These are phyloP conservation scores for Pseudogymnoascus sp. DNA, from an alignment of 2,329 filamentous ascomycete genomes.

Conservation along the genomic window DNA sequence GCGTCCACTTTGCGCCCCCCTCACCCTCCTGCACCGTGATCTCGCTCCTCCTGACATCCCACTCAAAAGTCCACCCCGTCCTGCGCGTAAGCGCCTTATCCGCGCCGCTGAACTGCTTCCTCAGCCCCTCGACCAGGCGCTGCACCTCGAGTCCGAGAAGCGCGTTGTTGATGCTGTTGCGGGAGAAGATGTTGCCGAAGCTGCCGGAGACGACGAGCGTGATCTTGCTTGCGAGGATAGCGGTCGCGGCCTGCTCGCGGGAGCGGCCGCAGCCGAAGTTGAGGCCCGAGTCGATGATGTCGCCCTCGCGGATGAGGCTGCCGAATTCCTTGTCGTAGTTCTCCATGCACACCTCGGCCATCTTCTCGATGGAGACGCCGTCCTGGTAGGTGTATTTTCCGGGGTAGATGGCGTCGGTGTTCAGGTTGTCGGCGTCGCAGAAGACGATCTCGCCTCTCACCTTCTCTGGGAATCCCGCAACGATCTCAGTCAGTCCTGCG, in stretches of 20 bases:
- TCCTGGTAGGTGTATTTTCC: conserved; percentile 93
- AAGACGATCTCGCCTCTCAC: conserved; percentile 84
- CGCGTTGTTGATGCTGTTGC: conserved; percentile 76
- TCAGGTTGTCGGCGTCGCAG: conserved; percentile 78
- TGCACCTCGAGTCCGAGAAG: conserved; percentile 67
- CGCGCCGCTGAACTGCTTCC: conserved; percentile 49
- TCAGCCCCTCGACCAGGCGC: conserved; percentile 56
- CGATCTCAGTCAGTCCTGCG: conserved; percentile 55
- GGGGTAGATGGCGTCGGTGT: conserved; percentile 87
- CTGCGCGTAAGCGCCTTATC: conserved; percentile 58
- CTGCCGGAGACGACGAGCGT: conserved; percentile 73
- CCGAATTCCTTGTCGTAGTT: conserved; percentile 80
- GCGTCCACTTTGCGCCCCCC: conserved; percentile 61
- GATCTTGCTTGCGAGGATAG: conserved; percentile 74
- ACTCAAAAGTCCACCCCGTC: conserved; percentile 76
- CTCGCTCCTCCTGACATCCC: conserved; percentile 69
- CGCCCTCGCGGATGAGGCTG: conserved; percentile 55
- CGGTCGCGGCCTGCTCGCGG: conserved; percentile 82
- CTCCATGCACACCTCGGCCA: conserved; percentile 87
- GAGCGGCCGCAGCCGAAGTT: conserved; percentile 84
- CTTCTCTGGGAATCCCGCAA: conserved; percentile 79
- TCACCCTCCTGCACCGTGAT: conserved; percentile 66
- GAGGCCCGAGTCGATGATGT: conserved; percentile 79
- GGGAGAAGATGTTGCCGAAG: conserved; percentile 76
- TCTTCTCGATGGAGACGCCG: conserved; percentile 64